Evolutionary conservation across 2,329 filamentous ascomycete species (phyloP), one percentile per base, ranked within the genome.

Genomic region (Lachnellula hyalina): DNA sequence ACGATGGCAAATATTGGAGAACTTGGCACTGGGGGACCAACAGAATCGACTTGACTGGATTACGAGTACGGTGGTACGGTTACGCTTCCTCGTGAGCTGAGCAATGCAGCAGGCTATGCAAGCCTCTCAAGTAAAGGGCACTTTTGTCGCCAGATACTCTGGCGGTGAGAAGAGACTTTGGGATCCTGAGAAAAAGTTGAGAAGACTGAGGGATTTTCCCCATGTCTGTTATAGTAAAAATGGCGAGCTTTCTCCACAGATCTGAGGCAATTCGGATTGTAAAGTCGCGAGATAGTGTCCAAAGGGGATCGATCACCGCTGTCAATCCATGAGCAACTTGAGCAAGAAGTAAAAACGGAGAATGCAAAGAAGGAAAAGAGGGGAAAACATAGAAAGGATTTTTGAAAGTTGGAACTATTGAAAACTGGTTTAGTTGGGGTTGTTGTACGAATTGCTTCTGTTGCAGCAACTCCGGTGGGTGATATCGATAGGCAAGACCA

Each of bases 231-330:
- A 15, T 25, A 34, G 23, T 34, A 36, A 19, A 17, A 17, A 53
- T 49, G 36, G 17, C 52, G 44, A 54, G 57, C 53, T 54, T 61
- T 61, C 59, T 61, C 59, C 57, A 53, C 55, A 48, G 57, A 51
- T 28, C 44, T 12, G 50, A 25, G 51, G 50, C 40, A 49, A 52
- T 42, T 34, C 47, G 47, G 44, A 36, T 41, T 47, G 32, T 38
- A 44, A 52, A 54, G 51, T 47, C 50, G 52, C 49, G 51, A 52
- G 42, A 49, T 11, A 32, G 36, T 42, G 44, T 36, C 38, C 41
- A 55, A 46, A 40, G 49, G 51, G 50, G 52, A 47, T 58, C 51
- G 38, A 49, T 55, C 56, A 36, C 54, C 53, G 56, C 59, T 59
- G 51, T 59, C 53, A 56, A 57, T 50, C 41, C 40, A 44, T 38